Conservation (phyloP, 345 rosid genomes). For the Balakata baccata region DNA sequence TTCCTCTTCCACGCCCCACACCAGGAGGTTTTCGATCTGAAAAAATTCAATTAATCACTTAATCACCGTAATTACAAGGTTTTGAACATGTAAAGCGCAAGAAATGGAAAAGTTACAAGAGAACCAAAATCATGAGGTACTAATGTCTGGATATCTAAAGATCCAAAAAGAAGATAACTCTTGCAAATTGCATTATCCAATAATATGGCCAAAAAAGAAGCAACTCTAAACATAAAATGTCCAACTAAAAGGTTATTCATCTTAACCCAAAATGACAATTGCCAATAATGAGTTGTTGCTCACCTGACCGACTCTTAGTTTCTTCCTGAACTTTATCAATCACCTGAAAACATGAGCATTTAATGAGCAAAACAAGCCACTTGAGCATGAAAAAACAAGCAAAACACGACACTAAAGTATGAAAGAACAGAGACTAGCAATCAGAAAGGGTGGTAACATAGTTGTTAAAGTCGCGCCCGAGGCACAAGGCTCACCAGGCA, state of each 20-base stretch:
- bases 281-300: neutral
- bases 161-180: too few species aligned
- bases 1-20: slow-evolving; percentile 76
- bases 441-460: too few species aligned
- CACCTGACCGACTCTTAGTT: slow-evolving; percentile 68
- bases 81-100: too few species aligned
- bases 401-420: too few species aligned
- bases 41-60: slow-evolving; percentile 7
- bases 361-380: slow-evolving; percentile 10
- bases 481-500: too few species aligned
- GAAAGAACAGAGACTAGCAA: too few species aligned
- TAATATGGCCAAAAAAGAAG: too few species aligned
- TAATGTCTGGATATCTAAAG: too few species aligned
- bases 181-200: too few species aligned
- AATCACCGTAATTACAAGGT: neutral
- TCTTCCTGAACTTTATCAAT: slow-evolving; percentile 88
- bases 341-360: slow-evolving; percentile 42
- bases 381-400: neutral
- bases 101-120: too few species aligned
- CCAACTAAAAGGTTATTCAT: neutral
- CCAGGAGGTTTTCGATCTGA: slow-evolving; percentile 80
- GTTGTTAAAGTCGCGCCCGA: too few species aligned
- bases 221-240: neutral
- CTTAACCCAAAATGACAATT: neutral
- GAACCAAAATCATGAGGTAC: too few species aligned